Evolutionary conservation across 1,139 yeast species (phyloP).

Genomic region (Ogataea hybrid): DNA sequence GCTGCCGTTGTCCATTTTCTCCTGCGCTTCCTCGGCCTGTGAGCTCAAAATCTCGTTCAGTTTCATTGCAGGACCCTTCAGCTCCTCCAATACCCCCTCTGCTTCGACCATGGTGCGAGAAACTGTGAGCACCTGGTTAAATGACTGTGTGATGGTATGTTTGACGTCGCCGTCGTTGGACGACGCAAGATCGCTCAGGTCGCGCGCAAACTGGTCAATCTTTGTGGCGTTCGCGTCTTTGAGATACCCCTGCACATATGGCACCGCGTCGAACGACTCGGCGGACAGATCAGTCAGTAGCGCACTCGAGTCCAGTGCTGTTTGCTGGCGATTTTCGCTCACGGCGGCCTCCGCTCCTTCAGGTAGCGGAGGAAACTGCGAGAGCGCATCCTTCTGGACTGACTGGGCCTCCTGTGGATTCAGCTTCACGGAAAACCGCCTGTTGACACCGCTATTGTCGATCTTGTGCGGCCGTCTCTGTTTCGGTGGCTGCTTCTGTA

Average conservation of each 20-base stretch:
- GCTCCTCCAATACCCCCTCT: conserved; percentile 58
- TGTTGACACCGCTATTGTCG: conserved; percentile 22
- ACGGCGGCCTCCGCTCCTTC: conserved; percentile 11
- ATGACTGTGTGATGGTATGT: conserved; percentile 64
- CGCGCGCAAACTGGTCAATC: conserved; percentile 67
- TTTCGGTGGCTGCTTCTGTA: conserved; percentile 4
- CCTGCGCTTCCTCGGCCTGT: conserved; percentile 68
- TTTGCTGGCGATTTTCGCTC: conserved; percentile 3
- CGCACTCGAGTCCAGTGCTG: conserved; percentile 9
- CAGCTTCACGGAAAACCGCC: conserved; percentile 29
- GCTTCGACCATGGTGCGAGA: conserved; percentile 64
- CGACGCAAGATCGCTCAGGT: conserved; percentile 50
- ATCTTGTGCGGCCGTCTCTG: conserved; percentile 17
- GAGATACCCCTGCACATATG: conserved; percentile 52
- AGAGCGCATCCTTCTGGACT: not conserved
- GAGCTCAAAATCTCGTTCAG: conserved; percentile 62
- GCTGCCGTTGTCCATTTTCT: conserved; percentile 39
- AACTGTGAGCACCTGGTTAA: conserved; percentile 66
- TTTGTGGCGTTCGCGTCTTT: conserved; percentile 70
- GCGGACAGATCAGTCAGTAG: conserved; percentile 24
- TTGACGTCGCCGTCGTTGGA: conserved; percentile 64
- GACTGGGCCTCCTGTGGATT: conserved; percentile 19
- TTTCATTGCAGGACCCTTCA: conserved; percentile 61
- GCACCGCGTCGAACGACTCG: conserved; percentile 45
- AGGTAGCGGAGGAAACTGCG: conserved; percentile 22